Evolutionary conservation across 2,329 filamentous ascomycete species (phyloP), one percentile per base, ranked within the genome.

Genomic region (Drechslera avenae): DNA sequence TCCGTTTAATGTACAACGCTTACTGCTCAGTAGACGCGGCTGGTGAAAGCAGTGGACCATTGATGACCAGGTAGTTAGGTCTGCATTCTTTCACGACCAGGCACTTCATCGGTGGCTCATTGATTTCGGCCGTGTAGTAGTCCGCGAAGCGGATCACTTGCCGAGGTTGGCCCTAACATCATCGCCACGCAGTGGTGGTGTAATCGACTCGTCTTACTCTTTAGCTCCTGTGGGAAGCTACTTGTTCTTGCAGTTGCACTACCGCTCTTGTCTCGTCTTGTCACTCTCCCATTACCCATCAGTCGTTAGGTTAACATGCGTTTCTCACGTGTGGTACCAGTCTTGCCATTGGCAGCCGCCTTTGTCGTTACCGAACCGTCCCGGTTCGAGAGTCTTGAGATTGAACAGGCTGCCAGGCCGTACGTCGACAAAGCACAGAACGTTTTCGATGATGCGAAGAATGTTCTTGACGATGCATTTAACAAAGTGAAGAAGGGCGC

Each of bases 321-420:
- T 72, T 70, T 81, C 64, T 68, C 71, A 43, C 71, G 72, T 39
- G 58, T 83, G 36, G 64, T 83, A 54, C 77, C 80, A 49, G 70
- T 83, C 41, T 76, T 78, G 60, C 78, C 79, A 23, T 56, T 81
- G 41, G 71, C 76, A 55, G 72, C 79, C 44, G 81, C 81, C 19
- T 76, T 84, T 45, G 79, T 84, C 51, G 72, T 85, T 40, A 80
- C 81, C 13, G 75, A 81, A 39, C 75, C 81, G 56, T 64, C 79
- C 46, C 71, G 81, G 16, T 75, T 81, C 52, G 71, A 74, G 35
- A 67, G 61, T 41, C 52, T 71, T 28, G 63, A 70, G 28, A 52
- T 71, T 31, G 64, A 70, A 26, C 67, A 63, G 41, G 57, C 61
- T 13, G 59, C 58, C 36, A 60, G 44, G 37, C 50, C 55, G 9